These are phyloP conservation scores for Pholiota microspora DNA, from an alignment of 768 basidiomycete species.

Conservation along the genomic window DNA sequence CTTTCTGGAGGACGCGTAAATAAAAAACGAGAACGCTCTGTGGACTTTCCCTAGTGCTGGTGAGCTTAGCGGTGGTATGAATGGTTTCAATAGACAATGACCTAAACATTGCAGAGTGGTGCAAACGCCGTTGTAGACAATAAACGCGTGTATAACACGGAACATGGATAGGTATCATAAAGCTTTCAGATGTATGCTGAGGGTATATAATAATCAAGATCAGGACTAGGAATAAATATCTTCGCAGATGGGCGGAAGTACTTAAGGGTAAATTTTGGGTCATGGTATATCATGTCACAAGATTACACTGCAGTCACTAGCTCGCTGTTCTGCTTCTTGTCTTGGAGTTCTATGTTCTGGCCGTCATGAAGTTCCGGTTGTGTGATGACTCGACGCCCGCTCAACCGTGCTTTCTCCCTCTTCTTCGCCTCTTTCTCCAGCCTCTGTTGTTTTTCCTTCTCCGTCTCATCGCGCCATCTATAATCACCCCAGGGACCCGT, in stretches of 20 bases:
- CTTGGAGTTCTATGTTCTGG: not conserved
- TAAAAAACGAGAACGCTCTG: no score
- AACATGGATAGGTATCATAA: no score
- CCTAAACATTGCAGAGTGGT: not conserved
- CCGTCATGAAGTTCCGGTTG: not conserved
- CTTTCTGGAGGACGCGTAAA: not conserved
- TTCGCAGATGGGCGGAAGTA: no score
- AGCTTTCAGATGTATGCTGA: no score
- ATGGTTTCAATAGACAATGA: not conserved
- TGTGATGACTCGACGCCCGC: not conserved
- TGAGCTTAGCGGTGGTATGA: not conserved
- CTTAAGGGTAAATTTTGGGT: no score
- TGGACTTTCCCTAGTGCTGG: not conserved
- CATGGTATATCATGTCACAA: no score
- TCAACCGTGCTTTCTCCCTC: not conserved
- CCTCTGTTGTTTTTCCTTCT: not conserved
- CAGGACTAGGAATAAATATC: no score
- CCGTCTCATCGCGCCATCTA: not conserved
- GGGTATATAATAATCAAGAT: no score
- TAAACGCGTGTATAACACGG: no score
- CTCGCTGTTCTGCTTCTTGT: no score
- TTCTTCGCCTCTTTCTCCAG: slow-evolving; percentile 10
- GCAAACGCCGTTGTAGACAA: no score
- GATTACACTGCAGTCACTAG: no score
- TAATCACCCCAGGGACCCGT: not conserved